These are phyloP conservation scores for Botrytis fragariae DNA, from an alignment of 2,329 filamentous ascomycete species.

Conservation along the genomic window DNA sequence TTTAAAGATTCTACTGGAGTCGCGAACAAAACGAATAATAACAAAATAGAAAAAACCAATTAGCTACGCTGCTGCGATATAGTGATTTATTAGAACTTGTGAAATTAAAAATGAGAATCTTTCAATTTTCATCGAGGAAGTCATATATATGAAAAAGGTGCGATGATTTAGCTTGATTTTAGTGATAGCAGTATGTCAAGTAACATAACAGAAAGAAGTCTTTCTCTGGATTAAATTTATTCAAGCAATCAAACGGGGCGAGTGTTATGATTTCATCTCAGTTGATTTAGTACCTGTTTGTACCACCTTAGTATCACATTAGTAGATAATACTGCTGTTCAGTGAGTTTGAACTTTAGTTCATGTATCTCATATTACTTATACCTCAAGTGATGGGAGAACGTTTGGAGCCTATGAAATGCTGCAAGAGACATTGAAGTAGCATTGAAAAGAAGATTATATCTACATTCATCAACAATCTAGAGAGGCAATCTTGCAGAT, in stretches of 20 bases:
- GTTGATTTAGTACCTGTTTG: neutral
- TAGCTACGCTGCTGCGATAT: neutral
- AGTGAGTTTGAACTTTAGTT: neutral
- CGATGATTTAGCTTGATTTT: neutral
- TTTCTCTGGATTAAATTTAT: neutral
- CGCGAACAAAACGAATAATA: neutral
- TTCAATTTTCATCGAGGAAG: neutral
- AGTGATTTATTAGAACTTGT: neutral
- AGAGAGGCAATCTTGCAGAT: neutral
- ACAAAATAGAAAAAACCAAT: neutral
- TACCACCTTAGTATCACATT: neutral
- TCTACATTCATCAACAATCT: neutral
- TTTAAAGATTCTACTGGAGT: neutral
- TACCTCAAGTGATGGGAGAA: neutral
- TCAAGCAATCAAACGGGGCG: neutral
- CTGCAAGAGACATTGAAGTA: neutral
- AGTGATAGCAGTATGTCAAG: neutral
- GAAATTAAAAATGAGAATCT: neutral
- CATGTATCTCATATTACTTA: neutral
- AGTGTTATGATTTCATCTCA: neutral
- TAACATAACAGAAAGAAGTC: neutral
- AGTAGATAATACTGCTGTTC: neutral
- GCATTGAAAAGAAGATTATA: neutral
- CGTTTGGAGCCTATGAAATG: fast-evolving
- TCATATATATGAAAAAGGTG: neutral